Base-by-base conservation (phyloP, 139 green algal species). In the Chlamydomonas asymmetrica region DNA sequence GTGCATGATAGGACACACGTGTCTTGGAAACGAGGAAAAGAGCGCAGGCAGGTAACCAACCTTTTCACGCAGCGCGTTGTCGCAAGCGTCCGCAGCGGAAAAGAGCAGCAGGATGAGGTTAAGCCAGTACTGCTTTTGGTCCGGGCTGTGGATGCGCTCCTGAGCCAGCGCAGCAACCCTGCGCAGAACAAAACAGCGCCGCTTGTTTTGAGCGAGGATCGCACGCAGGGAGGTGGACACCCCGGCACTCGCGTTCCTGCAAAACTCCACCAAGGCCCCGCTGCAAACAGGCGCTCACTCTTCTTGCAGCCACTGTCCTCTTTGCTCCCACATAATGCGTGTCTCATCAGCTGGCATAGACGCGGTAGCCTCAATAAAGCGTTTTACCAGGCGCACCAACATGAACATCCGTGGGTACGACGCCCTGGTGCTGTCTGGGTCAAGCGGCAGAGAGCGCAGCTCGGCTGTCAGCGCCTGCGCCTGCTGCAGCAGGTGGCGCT, bases 31-130 rank as follows among this genome's bases (percentile, higher is more conserved):
- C 29, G 31, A 31, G 9, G 31, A 40, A 20, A 25, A 13, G 60
- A 23, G 31, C 7, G 31, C 60, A 66, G 60, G 40, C 22, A 41
- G 60, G 31, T 31, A 66, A 66, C 8, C 31, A 41, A 79, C 78
- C 71, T 80, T 84, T 7, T 84, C 78, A 13, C 71, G 35, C 48
- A 84, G 45, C 35, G 66, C 78, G 27, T 52, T 45, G 71, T 84
- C 78, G 43, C 71, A 80, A 22, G 71, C 71, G 32, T 84, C 78
- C 37, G 78, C 78, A 7, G 65, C 78, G 8, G 78, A 71, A 39
- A 84, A 80, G 43, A 84, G 54, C 37, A 84, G 45, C 40, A 73
- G 43, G 23, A 80, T 34, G n/a, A 84, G 78, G 37, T 84, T 84
- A 16, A 76, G 41, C 54, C 65, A 79, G 37, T 76, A 73, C 65